A percentile compares a stretch with the other conserved stretches of the same genome.
These are phyloP conservation scores for Ensete glaucum DNA, from an alignment of 176 grass and related monocot genomes.

Conservation along the genomic window DNA sequence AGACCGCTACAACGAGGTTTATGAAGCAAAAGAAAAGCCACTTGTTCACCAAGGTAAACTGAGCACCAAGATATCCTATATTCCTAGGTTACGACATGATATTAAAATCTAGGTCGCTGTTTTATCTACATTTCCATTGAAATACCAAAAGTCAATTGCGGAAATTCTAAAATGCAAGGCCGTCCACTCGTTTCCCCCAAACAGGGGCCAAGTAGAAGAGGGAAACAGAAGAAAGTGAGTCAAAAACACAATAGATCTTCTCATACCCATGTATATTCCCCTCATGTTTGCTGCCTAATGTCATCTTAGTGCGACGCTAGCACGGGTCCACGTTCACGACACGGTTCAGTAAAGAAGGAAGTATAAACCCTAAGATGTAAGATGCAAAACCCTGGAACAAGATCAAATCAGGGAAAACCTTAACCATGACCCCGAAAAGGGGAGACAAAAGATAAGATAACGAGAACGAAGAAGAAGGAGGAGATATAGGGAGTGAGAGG, in stretches of 20 bases:
- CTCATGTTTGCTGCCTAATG: too few relatives aligned
- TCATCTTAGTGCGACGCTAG: too few relatives aligned
- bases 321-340: too few relatives aligned
- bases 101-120: too few relatives aligned
- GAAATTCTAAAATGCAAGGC: neutral
- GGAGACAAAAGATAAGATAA: neutral
- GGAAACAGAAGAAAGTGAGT: neutral
- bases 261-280: neutral
- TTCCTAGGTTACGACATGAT: too few relatives aligned
- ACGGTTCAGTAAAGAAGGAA: too few relatives aligned
- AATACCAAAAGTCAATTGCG: neutral
- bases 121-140: too few relatives aligned
- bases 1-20: neutral
- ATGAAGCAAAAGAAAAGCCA: neutral
- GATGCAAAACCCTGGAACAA: neutral
- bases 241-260: neutral
- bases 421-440: constrained; percentile 8
- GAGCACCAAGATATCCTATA: too few relatives aligned
- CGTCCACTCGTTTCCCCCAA: neutral
- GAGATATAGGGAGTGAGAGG: neutral
- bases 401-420: constrained; percentile 18
- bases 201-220: neutral
- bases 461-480: neutral
- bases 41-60: neutral
- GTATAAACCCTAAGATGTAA: neutral